Percentiles rank a stretch among this genome's conserved stretches.
phyloP scores from a whole-genome alignment of 2,329 filamentous ascomycete genomes.

The Leptographium procerum region DNA sequence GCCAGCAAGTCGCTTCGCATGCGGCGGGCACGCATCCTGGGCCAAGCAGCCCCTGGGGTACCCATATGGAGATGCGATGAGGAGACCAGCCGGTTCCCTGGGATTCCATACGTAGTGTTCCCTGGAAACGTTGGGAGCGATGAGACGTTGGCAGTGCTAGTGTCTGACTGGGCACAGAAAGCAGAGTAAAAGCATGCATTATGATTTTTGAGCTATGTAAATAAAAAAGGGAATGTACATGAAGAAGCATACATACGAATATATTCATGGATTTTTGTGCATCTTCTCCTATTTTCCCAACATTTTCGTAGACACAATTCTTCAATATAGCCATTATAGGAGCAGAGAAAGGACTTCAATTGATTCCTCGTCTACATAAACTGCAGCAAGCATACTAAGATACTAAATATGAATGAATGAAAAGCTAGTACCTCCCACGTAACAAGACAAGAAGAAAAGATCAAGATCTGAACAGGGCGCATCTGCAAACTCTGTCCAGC shows the following conservation, averaged over 20 bases:
- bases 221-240: no score
- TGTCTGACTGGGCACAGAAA: constrained; percentile 12
- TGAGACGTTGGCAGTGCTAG: constrained; percentile 32
- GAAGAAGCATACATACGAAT: no score
- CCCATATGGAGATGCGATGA: constrained; percentile 49
- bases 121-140: constrained; percentile 46
- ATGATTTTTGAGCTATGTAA: no score
- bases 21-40: constrained; percentile 41
- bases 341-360: background rate
- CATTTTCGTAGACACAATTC: no score
- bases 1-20: constrained; percentile 44
- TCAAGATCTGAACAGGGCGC: background rate
- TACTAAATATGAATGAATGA: no score
- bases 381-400: background rate
- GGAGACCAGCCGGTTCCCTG: constrained; percentile 34
- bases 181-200: background rate
- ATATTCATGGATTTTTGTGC: no score
- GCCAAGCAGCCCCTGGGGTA: constrained; percentile 45
- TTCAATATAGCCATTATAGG: no score
- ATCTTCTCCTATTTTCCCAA: no score
- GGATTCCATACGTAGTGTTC: constrained; percentile 45
- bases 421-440: background rate
- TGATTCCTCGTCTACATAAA: background rate
- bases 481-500: background rate
- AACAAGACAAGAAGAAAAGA: background rate